Conservation (phyloP, 208 protist genomes). For the Trypanosoma boissoni region DNA sequence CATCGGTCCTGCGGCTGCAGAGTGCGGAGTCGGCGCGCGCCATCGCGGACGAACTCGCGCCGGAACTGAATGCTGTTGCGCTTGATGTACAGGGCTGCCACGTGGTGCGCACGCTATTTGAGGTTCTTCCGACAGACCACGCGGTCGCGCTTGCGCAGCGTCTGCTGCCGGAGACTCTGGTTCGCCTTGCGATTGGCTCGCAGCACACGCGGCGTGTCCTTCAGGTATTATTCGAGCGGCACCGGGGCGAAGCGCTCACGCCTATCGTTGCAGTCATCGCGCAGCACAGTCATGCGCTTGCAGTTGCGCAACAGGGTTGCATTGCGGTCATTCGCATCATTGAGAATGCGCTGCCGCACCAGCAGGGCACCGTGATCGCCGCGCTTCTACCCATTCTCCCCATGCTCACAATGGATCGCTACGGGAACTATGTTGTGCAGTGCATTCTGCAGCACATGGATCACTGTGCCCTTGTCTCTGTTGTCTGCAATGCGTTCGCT, state of each 20-base stretch:
- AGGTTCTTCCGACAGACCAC: slow-evolving; percentile 44
- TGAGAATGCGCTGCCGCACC: slow-evolving; percentile 47
- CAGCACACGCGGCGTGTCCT: slow-evolving; percentile 75
- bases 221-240: slow-evolving; percentile 74
- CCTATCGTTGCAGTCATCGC: slow-evolving; percentile 61
- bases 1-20: slow-evolving; percentile 53
- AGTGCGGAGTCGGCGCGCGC: slow-evolving; percentile 49
- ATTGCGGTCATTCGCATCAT: slow-evolving; percentile 76
- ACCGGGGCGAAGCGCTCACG: slow-evolving; percentile 39
- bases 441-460: slow-evolving; percentile 76
- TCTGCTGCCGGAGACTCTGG: slow-evolving; percentile 36
- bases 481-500: slow-evolving; percentile 44
- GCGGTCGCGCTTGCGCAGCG: slow-evolving; percentile 44
- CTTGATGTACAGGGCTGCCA: slow-evolving; percentile 72
- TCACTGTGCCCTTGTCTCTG: slow-evolving; percentile 25
- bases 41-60: slow-evolving; percentile 60
- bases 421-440: slow-evolving; percentile 90
- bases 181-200: slow-evolving; percentile 40
- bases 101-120: slow-evolving; percentile 68
- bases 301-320: slow-evolving; percentile 77
- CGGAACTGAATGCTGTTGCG: slow-evolving; percentile 51
- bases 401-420: slow-evolving; percentile 65
- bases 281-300: slow-evolving; percentile 37
- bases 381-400: slow-evolving; percentile 56
- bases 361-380: slow-evolving; percentile 50